phyloP scores from a whole-genome alignment of 768 basidiomycete genomes.

The Sistotremastrum niveocremeum region DNA sequence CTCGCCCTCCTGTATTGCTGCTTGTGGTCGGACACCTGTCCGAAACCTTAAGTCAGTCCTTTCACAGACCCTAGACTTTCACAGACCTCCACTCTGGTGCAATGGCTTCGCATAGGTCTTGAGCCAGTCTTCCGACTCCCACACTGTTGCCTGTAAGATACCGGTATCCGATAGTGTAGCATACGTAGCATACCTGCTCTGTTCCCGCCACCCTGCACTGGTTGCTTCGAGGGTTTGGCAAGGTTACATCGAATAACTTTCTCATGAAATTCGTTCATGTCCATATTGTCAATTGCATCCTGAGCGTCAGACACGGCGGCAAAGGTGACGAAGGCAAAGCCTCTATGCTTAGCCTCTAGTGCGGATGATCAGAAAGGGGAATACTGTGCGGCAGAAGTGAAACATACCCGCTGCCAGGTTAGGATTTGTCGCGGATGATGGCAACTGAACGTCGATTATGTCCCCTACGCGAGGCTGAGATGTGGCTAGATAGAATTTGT shows the following conservation, averaged over 20 bases:
- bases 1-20: neutral
- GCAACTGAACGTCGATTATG: constrained; percentile 83
- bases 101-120: constrained; percentile 68
- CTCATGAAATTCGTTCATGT: constrained; percentile 77
- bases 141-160: constrained; percentile 37
- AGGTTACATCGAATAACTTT: constrained; percentile 72
- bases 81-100: constrained; percentile 57
- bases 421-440: constrained; percentile 62
- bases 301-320: constrained; percentile 70
- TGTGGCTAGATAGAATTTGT: neutral
- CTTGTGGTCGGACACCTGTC: constrained; percentile 1
- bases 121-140: constrained; percentile 95
- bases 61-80: neutral
- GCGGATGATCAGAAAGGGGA: constrained; percentile 1
- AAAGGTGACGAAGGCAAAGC: constrained; percentile 89
- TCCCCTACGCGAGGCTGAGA: constrained; percentile 43
- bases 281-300: constrained; percentile 99
- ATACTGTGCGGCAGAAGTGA: constrained; percentile 1
- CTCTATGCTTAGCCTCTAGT: constrained; percentile 70
- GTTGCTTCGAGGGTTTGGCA: constrained; percentile 68
- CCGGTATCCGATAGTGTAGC: neutral
- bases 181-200: constrained; percentile 49
- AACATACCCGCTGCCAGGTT: constrained; percentile 43
- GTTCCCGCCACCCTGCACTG: constrained; percentile 49
- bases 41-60: neutral